phyloP scores from a whole-genome alignment of 1,139 yeast genomes.

The Saccharomyces uvarum region DNA sequence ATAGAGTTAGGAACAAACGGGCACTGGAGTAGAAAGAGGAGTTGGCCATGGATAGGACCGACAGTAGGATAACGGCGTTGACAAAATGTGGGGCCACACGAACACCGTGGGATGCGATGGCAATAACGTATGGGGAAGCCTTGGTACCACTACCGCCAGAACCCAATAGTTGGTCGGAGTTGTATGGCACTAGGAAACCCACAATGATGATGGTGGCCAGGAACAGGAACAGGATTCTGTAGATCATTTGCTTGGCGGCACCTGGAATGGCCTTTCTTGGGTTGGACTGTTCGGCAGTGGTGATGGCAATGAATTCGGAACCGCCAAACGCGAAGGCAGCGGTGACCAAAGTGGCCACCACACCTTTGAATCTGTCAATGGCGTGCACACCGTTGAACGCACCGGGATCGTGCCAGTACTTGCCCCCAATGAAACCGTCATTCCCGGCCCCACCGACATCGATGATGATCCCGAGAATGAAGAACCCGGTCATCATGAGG shows the following conservation, averaged over 20 bases:
- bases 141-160: conserved; percentile 39
- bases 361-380: conserved; percentile 56
- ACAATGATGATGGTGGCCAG: conserved; percentile 52
- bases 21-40: conserved; percentile 52
- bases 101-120: conserved; percentile 61
- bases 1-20: conserved; percentile 50
- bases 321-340: conserved; percentile 89
- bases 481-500: conserved; percentile 56
- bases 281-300: conserved; percentile 82
- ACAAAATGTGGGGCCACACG: conserved; percentile 41
- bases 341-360: conserved; percentile 71
- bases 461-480: conserved; percentile 52
- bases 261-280: conserved; percentile 67
- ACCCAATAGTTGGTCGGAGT: conserved; percentile 43
- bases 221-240: conserved; percentile 62
- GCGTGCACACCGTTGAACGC: conserved; percentile 36
- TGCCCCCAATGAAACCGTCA: conserved; percentile 55
- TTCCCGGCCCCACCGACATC: conserved; percentile 63
- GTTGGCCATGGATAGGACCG: conserved; percentile 45
- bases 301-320: conserved; percentile 74
- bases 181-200: conserved; percentile 63
- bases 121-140: conserved; percentile 72
- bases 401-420: conserved; percentile 57
- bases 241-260: conserved; percentile 69
- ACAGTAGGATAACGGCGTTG: conserved; percentile 43